Conservation (phyloP, 148 eudicot species). For the Suaeda aralocaspica region DNA sequence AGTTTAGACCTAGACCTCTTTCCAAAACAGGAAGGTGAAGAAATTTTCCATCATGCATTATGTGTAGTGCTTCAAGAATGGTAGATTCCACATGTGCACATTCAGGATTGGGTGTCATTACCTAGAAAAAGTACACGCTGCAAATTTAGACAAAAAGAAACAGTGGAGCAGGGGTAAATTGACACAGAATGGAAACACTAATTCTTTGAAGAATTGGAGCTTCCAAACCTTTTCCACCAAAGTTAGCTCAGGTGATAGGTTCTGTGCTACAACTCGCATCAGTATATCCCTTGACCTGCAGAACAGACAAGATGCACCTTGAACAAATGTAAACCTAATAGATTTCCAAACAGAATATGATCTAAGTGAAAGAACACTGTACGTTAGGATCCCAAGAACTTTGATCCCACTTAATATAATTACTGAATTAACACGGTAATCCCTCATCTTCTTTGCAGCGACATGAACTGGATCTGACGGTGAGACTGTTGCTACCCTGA, state of each 20-base stretch:
- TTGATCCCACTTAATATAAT: slow-evolving; percentile 53
- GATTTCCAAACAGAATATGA: neutral
- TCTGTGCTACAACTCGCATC: slow-evolving; percentile 88
- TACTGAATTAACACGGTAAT: slow-evolving; percentile 65
- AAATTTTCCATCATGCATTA: slow-evolving; percentile 93
- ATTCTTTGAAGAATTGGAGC: neutral
- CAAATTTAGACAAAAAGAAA: slow-evolving; percentile 14
- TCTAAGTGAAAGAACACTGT: slow-evolving; percentile 23
- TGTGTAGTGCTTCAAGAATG: slow-evolving; percentile 87
- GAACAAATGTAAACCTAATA: slow-evolving; percentile 13
- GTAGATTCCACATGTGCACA: slow-evolving; percentile 77
- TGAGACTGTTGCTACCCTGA: slow-evolving; percentile 65
- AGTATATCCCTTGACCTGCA: slow-evolving; percentile 91
- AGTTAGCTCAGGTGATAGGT: slow-evolving; percentile 80
- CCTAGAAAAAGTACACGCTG: slow-evolving; percentile 42
- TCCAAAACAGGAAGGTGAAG: slow-evolving; percentile 91
- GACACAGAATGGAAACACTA: slow-evolving; percentile 1
- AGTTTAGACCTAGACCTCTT: slow-evolving; percentile 45
- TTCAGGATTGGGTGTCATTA: slow-evolving; percentile 89
- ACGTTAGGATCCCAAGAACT: slow-evolving; percentile 91
- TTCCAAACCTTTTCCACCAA: slow-evolving; percentile 74
- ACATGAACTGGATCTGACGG: slow-evolving; percentile 78
- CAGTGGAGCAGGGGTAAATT: neutral
- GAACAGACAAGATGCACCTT: neutral
- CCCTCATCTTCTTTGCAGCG: slow-evolving; percentile 90